Base-by-base conservation (phyloP, 306 rosid species). In the Amphicarpaea edgeworthii region DNA sequence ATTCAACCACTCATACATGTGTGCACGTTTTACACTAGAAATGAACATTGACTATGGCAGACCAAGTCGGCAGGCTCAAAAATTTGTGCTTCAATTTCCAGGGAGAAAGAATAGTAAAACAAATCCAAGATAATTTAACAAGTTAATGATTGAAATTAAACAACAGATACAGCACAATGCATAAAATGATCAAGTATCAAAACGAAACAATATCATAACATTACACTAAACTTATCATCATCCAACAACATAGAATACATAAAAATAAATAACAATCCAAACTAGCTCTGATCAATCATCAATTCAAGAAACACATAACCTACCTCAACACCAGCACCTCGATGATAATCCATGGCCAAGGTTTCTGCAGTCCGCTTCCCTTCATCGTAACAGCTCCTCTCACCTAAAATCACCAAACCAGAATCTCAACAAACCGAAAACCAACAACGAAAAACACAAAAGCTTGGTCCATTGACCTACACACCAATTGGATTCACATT, bases 291-390 rank as follows among this genome's bases (percentile, higher is more conserved):
- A 68, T 49, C 38, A 79, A 51, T 53, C 9, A 68, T 49, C 38
- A 79, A 51, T 53, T 12, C 19, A 55, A 63, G 17, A 74, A 49
- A 65, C 15, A 58, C 4, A 30, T 58, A 67, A 23, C 32, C 68
- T 84, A 95, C 98, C 97, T 95, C 98, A 55, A 95, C 98, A 26
- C 81, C 98, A 19, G 93, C 98, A 54, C 97, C 98, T 42, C 98
- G 91, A 82, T 95, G 97, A 79, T 95, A 95, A 83, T 95, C 98
- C 98, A 95, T 95, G 3, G 98, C 23, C 37, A 95, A 80, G 7
- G 98, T 95, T 77, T 95, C 98, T 0, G 97, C 98, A 0, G 98
- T 95, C 49, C 98, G 86, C 90, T 95, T 95, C 57, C 98, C 98
- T 87, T 95, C 98, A 72, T 95, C 97, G 15, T 95, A 95, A 82